Base-by-base conservation (phyloP, 805 yeast genomes). In the Hanseniaspora thailandica region DNA sequence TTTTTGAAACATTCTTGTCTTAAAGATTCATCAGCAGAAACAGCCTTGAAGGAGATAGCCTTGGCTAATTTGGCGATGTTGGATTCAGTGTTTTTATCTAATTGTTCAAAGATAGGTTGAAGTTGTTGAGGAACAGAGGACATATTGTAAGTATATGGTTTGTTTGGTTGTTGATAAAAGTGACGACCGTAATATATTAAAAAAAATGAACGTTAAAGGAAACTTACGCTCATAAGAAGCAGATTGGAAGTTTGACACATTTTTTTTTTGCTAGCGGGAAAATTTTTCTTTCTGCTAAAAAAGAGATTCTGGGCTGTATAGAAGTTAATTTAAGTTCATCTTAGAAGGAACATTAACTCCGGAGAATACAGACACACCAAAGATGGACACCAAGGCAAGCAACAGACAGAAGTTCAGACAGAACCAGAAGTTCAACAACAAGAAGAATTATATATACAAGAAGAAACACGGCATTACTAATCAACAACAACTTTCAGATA, bases 1-100 rank as follows among this genome's bases (percentile, higher is more conserved):
- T 94, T 93, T 64, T 80, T 82, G 57, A 87, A 81, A 45, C 93
- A 97, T 65, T 83, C 74, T 28, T 95, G 93, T 69, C 99, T 84
- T 60, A 86, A 76, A 12, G 80, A 67, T 63, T 88, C 95, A 65
- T 93, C 98, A 39, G 86, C 81, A 5, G 97, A 88, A 45, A 93
- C 97, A 9, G 97, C 89, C 46, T 96, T 94, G 60, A 90, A 93
- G 56, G 87, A 84, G 45, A 93, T 88, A n/a, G 97, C 97, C 48
- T 82, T 74, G 41, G 80, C 69, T 56, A 93, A 75, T 60, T 95
- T 74, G 53, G 76, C 71, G 60, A 85, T 79, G 72, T 84, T 89
- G 57, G 74, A 69, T 6, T 89, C 84, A 69, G 86, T 81, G 65
- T 86, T 77, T 61, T 77, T 82, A 59, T 82, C 85, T 59, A 86